Conservation (phyloP, 2,329 filamentous ascomycete genomes). For the Acephala macrosclerotiorum region DNA sequence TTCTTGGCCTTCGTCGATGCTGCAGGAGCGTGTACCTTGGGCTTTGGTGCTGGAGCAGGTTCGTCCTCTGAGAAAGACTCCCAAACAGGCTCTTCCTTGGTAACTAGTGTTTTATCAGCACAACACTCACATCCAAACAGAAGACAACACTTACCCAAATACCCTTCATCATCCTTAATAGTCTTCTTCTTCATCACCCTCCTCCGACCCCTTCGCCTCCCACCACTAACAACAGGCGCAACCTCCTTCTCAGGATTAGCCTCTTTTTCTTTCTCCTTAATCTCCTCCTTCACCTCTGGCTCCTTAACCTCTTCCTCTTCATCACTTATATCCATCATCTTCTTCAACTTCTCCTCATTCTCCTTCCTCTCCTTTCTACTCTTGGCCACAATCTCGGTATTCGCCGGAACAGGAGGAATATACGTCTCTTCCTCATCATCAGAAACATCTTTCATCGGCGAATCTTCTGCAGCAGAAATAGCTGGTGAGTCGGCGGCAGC, state of each 20-base stretch:
- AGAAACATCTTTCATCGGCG: conserved; percentile 59
- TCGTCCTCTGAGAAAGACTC: conserved; percentile 96
- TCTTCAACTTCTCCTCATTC: conserved; percentile 69
- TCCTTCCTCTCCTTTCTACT: conserved; percentile 61
- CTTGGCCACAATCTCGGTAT: conserved; percentile 41
- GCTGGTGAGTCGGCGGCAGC: conserved; percentile 44
- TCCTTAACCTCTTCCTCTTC: conserved; percentile 49
- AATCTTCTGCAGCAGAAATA: conserved; percentile 55
- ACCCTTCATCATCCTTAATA: conserved; percentile 86
- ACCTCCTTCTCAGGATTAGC: conserved; percentile 32
- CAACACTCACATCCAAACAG: conserved; percentile 15
- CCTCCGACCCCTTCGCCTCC: conserved; percentile 77
- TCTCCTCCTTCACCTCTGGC: conserved; percentile 30
- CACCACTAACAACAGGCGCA: conserved; percentile 57
- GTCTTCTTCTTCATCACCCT: conserved; percentile 89
- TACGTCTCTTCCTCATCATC: conserved; percentile 61
- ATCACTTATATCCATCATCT: conserved; percentile 82
- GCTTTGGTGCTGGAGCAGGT: conserved; percentile 63
- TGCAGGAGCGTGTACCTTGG: conserved; percentile 51
- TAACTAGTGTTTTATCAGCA: conserved; percentile 63
- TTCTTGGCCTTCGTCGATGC: conserved; percentile 62
- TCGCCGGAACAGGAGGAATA: conserved; percentile 51
- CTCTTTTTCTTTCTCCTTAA: conserved; percentile 32
- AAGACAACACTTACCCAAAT: conserved; percentile 71
- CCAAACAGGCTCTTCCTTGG: conserved; percentile 84